These are phyloP conservation scores for Emergomyces orientalis DNA, from an alignment of 2,329 filamentous ascomycete species.

Conservation along the genomic window DNA sequence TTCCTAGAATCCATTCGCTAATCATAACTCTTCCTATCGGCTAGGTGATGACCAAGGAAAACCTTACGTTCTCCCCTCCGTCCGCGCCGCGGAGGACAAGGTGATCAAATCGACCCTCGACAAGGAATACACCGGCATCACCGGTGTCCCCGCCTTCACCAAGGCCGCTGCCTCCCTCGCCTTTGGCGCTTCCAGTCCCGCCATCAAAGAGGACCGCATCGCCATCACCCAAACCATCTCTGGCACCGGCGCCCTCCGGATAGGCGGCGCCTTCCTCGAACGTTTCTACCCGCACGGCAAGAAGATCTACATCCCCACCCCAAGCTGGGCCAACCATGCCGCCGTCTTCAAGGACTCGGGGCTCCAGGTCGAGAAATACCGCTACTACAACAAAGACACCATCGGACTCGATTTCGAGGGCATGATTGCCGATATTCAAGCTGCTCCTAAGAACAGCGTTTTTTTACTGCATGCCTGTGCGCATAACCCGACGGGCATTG, in stretches of 20 bases:
- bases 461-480: constrained; percentile 95
- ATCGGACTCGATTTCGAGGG: constrained; percentile 97
- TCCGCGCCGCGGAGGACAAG: constrained; percentile 79
- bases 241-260: constrained; percentile 88
- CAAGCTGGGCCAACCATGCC: constrained; percentile 97
- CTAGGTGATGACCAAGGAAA: constrained; percentile 81
- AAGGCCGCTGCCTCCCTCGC: constrained; percentile 83
- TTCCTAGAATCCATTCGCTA: not conserved
- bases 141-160: constrained; percentile 88
- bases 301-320: constrained; percentile 92
- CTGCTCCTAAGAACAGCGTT: constrained; percentile 73
- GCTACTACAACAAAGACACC: constrained; percentile 98
- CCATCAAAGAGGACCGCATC: constrained; percentile 64
- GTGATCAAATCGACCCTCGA: constrained; percentile 68
- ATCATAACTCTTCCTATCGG: not conserved
- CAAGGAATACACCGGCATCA: constrained; percentile 98
- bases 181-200: constrained; percentile 71
- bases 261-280: constrained; percentile 86
- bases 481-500: constrained; percentile 95
- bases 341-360: constrained; percentile 92
- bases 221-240: constrained; percentile 98
- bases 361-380: constrained; percentile 85
- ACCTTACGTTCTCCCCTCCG: constrained; percentile 93
- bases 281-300: constrained; percentile 86
- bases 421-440: constrained; percentile 81